Conservation (phyloP, 225 moss, liverwort and hornwort genomes). For the Polytrichum commune region DNA sequence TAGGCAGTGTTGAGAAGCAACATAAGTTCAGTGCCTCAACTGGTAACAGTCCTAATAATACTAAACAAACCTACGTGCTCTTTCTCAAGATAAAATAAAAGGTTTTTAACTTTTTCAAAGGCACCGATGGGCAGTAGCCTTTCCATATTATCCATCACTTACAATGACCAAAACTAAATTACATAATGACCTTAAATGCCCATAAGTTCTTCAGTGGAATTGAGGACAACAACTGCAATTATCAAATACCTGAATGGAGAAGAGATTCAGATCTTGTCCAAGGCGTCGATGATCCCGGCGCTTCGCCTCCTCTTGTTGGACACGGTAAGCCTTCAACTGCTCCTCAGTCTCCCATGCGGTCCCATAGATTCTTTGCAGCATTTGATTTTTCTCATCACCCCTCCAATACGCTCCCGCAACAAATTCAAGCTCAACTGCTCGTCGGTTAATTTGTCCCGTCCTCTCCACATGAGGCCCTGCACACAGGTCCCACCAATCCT, state of each 20-base stretch:
- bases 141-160: too few relatives aligned
- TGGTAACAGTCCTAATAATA: too few relatives aligned
- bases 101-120: too few relatives aligned
- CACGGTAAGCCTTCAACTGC: slow-evolving; percentile 79
- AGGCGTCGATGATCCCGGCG: slow-evolving; percentile 93
- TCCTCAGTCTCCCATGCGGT: slow-evolving; percentile 98
- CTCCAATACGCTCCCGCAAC: slow-evolving; percentile 99
- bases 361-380: slow-evolving; percentile 97
- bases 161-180: too few relatives aligned
- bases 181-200: too few relatives aligned
- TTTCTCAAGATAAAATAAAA: too few relatives aligned
- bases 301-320: slow-evolving; percentile 92
- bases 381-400: slow-evolving; percentile 93
- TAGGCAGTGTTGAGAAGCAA: too few relatives aligned
- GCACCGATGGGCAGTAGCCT: too few relatives aligned
- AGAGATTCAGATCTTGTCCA: slow-evolving; percentile 90
- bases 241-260: slow-evolving; percentile 79
- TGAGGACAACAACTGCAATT: neutral
- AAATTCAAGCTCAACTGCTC: slow-evolving; percentile 84
- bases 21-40: too few relatives aligned
- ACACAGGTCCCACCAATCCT: slow-evolving; percentile 99
- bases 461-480: slow-evolving; percentile 93
- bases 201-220: too few relatives aligned
- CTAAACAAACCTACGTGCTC: too few relatives aligned
- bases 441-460: slow-evolving; percentile 87